Percentiles rank a stretch among this genome's conserved stretches.
Evolutionary conservation across 2,329 filamentous ascomycete genomes (phyloP).

Genomic region (Claviceps capensis): DNA sequence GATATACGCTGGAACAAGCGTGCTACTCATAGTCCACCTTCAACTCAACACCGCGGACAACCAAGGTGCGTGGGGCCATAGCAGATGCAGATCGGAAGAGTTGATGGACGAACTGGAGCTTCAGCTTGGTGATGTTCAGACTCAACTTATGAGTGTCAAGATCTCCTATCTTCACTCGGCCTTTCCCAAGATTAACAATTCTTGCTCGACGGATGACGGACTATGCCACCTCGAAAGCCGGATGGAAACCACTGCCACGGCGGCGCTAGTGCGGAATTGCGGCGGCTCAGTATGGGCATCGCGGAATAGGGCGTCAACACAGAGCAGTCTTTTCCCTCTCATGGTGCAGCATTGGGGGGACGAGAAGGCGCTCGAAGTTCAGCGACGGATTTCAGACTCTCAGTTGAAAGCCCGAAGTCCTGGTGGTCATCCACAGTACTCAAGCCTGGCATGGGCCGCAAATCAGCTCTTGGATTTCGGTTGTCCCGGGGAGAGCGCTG

Average conservation of each 20-base stretch:
- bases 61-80: conserved; percentile 9
- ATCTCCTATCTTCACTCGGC: conserved; percentile 43
- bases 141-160: conserved; percentile 36
- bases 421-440: neutral
- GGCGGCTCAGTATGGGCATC: conserved; percentile 38
- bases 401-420: neutral
- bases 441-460: neutral
- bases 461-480: neutral
- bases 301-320: conserved; percentile 17
- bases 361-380: conserved; percentile 21
- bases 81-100: conserved; percentile 33
- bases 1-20: conserved; percentile 28
- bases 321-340: conserved; percentile 28
- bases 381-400: conserved; percentile 6
- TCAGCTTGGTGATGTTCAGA: conserved; percentile 35
- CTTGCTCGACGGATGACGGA: conserved; percentile 14
- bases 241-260: conserved; percentile 38
- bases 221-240: conserved; percentile 30
- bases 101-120: conserved; percentile 45
- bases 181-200: conserved; percentile 26
- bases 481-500: neutral
- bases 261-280: conserved; percentile 35
- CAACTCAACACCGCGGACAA: conserved; percentile 15
- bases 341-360: conserved; percentile 36
- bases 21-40: conserved; percentile 36